These are phyloP conservation scores for Cladosporium sphaerospermum DNA, from an alignment of 2,329 filamentous ascomycete genomes.

Conservation along the genomic window DNA sequence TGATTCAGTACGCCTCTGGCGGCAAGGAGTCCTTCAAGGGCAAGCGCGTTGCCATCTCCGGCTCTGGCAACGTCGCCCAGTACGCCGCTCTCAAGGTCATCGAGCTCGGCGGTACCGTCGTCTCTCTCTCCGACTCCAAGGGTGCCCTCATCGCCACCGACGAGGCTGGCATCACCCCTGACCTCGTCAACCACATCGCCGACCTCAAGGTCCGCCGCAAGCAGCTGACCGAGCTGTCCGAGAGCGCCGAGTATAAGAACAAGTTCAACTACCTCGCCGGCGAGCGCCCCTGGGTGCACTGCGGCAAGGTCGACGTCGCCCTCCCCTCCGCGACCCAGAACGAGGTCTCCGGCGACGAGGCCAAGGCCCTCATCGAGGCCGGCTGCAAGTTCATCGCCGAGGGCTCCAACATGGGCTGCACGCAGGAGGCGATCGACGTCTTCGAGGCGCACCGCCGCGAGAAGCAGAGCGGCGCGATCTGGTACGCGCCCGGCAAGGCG, in stretches of 20 bases:
- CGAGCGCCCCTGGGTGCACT: slow-evolving; percentile 84
- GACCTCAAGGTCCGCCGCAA: slow-evolving; percentile 81
- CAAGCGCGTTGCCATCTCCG: slow-evolving; percentile 93
- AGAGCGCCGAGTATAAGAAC: slow-evolving; percentile 48
- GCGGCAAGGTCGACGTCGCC: slow-evolving; percentile 82
- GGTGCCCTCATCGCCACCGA: slow-evolving; percentile 71
- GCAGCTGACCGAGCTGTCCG: slow-evolving; percentile 67
- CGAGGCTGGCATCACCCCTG: slow-evolving; percentile 66
- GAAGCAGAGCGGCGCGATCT: slow-evolving; percentile 68
- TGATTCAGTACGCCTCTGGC: slow-evolving; percentile 76
- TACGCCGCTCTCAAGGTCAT: slow-evolving; percentile 95
- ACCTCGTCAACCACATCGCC: slow-evolving; percentile 73
- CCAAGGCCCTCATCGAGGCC: slow-evolving; percentile 67
- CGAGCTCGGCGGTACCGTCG: slow-evolving; percentile 85
- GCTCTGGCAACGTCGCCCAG: slow-evolving; percentile 96
- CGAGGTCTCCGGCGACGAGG: slow-evolving; percentile 90
- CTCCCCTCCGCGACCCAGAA: slow-evolving; percentile 95
- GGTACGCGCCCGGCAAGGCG: slow-evolving; percentile 96
- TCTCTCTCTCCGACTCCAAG: slow-evolving; percentile 90
- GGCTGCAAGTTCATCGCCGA: slow-evolving; percentile 86
- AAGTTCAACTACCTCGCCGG: slow-evolving; percentile 83
- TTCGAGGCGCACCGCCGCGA: slow-evolving; percentile 73
- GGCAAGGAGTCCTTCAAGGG: slow-evolving; percentile 79
- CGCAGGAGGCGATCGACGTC: slow-evolving; percentile 85
- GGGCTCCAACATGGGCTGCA: slow-evolving; percentile 99